Evolutionary conservation across 345 rosid genomes (phyloP), one percentile per base, ranked within the genome.

Genomic region (Pseudoturritis turrita): DNA sequence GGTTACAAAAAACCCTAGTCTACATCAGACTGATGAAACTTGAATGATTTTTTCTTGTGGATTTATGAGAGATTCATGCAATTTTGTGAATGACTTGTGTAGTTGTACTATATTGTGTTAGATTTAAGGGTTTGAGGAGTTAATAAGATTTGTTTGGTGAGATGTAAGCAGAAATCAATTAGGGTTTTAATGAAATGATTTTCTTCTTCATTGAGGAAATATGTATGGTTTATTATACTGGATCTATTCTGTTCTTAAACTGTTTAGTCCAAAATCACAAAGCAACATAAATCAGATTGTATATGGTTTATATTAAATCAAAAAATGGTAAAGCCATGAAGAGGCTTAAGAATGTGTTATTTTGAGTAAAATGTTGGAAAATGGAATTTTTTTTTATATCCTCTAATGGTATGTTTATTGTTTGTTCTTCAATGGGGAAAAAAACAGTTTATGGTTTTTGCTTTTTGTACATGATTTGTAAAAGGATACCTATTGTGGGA

Each of bases 401-500:
- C 28, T 45, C 65, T 45, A 45, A 7, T 18, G 26, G 3, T 62
- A 63, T 63, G 40, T 44, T 45, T 11, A 29, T 26, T 45, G 17
- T 33, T 46, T 63, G 5, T 63, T 26, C 29, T 62, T 31, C 15
- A 7, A 10, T n/a, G 37, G 50, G n/a, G n/a, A n/a, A n/a, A n/a
- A 40, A 22, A 10, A 47, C 17, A 19, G 5, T 21, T 46, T 13
- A 9, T 64, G 7, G 39, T 22, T 50, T 39, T 31, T 36, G 17
- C 13, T 4, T 28, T 33, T 18, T 66, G 70, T 51, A 37, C 59
- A 13, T 17, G 35, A 25, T 33, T 63, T 74, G 72, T 41, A 25
- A 52, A 33, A 90, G 97, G 86, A 67, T 81, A 77, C 97, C 90
- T 33, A 76, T 80, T 9, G 86, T 92, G 5, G 89, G 87, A 28